phyloP scores from a whole-genome alignment of 768 basidiomycete genomes.

The Collybia nuda region DNA sequence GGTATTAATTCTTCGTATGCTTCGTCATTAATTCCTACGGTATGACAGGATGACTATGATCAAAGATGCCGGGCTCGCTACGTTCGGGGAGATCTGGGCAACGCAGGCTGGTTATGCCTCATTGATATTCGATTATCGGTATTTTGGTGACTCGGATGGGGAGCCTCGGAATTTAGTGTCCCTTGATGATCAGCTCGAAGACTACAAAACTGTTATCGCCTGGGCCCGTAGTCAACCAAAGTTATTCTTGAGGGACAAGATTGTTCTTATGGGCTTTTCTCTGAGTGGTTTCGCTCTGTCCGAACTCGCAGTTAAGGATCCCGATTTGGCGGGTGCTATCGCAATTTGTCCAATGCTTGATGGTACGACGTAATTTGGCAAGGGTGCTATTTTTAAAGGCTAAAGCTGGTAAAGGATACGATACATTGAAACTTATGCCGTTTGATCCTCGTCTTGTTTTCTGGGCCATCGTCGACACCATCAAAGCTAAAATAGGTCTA shows the following conservation, averaged over 20 bases:
- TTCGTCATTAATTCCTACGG: not conserved
- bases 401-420: constrained; percentile 3
- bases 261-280: constrained; percentile 24
- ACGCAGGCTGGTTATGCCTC: constrained; percentile 20
- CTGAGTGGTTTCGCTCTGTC: constrained; percentile 18
- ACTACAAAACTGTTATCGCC: constrained; percentile 17
- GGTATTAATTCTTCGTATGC: not conserved
- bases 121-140: constrained; percentile 26
- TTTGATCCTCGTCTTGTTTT: constrained; percentile 15
- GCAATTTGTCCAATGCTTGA: constrained; percentile 23
- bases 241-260: constrained; percentile 20
- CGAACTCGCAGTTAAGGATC: constrained; percentile 16
- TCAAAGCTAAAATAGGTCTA: constrained; percentile 11
- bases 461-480: constrained; percentile 12
- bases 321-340: constrained; percentile 22
- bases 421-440: constrained; percentile 8
- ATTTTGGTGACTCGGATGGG: constrained; percentile 23
- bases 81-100: constrained; percentile 24
- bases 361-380: constrained; percentile 8
- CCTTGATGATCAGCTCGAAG: constrained; percentile 18
- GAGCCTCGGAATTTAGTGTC: constrained; percentile 22
- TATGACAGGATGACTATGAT: constrained; percentile 19
- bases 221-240: constrained; percentile 21
- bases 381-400: not conserved
- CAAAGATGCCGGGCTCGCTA: constrained; percentile 24